These are phyloP conservation scores for Solanum ossicruentum DNA, from an alignment of 257 asterid genomes.

Conservation along the genomic window DNA sequence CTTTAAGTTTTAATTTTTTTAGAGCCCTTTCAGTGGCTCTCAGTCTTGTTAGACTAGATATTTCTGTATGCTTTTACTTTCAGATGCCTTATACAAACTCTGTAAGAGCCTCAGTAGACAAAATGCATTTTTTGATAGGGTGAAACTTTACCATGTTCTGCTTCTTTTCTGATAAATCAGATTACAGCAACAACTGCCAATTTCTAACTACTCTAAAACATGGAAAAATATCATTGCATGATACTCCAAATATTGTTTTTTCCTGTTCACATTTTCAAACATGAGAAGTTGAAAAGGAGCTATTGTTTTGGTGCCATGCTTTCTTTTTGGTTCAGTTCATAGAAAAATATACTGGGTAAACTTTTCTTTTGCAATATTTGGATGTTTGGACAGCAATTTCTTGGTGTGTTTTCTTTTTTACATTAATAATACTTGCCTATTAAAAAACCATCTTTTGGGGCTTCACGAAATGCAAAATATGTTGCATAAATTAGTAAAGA, in stretches of 20 bases:
- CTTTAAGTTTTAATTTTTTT: not conserved
- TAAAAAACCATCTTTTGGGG: not conserved
- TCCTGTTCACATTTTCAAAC: not conserved
- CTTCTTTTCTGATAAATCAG: not conserved
- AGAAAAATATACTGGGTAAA: not conserved
- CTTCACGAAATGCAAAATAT: not conserved
- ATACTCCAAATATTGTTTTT: not conserved
- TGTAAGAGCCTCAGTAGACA: not conserved
- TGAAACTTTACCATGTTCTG: not conserved
- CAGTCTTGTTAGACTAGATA: not conserved
- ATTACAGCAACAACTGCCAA: not conserved
- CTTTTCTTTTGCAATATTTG: not conserved
- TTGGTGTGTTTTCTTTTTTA: not conserved
- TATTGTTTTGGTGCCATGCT: not conserved
- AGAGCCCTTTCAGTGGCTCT: not conserved
- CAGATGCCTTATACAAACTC: not conserved
- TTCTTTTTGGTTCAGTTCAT: not conserved
- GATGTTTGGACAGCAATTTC: not conserved
- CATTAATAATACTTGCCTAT: not conserved
- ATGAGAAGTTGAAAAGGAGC: not conserved
- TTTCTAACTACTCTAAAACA: not conserved
- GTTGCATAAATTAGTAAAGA: not conserved
- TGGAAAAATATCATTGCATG: not conserved
- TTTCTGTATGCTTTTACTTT: not conserved
- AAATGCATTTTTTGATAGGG: not conserved